Evolutionary conservation across 2,329 filamentous ascomycete species (phyloP).

Genomic region (Stachybotrys chlorohalonatus): DNA sequence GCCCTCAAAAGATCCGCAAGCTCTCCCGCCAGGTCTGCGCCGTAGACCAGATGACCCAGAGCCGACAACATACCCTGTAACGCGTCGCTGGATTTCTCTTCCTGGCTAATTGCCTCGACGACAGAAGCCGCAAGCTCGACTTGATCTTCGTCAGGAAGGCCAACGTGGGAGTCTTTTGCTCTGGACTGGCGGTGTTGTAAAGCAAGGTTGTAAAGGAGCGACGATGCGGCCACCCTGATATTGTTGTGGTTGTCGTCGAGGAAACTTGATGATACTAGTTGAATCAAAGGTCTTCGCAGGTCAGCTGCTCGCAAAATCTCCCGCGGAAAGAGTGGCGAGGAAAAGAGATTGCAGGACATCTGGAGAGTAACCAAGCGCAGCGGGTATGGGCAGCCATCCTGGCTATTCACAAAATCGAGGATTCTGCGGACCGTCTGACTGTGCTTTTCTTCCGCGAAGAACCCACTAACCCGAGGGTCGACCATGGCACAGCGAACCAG

Average conservation of each 20-base stretch:
- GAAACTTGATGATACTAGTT: slow-evolving; percentile 67
- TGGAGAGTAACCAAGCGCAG: slow-evolving; percentile 78
- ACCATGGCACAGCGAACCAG: slow-evolving; percentile 69
- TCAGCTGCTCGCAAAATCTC: slow-evolving; percentile 44
- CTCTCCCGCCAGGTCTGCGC: slow-evolving; percentile 59
- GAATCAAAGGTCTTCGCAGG: slow-evolving; percentile 51
- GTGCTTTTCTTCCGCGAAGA: slow-evolving; percentile 66
- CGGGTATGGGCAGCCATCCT: slow-evolving; percentile 61
- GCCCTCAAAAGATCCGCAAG: slow-evolving; percentile 70
- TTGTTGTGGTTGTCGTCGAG: slow-evolving; percentile 67
- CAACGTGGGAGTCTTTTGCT: slow-evolving; percentile 45
- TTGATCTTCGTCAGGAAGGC: slow-evolving; percentile 59
- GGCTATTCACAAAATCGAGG: slow-evolving; percentile 47
- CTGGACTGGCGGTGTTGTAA: slow-evolving; percentile 59
- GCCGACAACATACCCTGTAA: slow-evolving; percentile 69
- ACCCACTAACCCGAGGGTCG: slow-evolving; percentile 72
- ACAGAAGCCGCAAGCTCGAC: slow-evolving; percentile 75
- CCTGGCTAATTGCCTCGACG: slow-evolving; percentile 59
- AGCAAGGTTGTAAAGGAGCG: slow-evolving; percentile 75
- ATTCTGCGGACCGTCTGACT: slow-evolving; percentile 56
- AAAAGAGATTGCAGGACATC: slow-evolving; percentile 77
- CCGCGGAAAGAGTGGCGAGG: slow-evolving; percentile 59
- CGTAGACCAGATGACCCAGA: slow-evolving; percentile 68
- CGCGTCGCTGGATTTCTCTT: slow-evolving; percentile 57
- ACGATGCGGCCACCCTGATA: slow-evolving; percentile 72